Base-by-base conservation (phyloP, 768 basidiomycete species). In the Thelephora ganbajun region DNA sequence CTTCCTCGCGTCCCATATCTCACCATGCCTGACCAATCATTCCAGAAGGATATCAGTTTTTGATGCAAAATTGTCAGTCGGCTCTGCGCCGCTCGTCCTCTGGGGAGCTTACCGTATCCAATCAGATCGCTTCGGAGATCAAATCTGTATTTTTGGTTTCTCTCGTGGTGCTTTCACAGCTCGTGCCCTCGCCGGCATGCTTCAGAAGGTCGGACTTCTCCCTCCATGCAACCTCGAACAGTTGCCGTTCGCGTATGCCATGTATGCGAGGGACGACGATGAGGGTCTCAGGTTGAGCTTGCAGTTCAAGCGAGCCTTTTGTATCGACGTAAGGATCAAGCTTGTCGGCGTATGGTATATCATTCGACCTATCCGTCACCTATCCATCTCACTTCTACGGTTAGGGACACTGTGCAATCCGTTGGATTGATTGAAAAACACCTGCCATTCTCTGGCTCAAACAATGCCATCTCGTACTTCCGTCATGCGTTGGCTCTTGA, bases 161-260 rank as follows among this genome's bases (percentile, higher is more conserved):
- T 80, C 77, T 30, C 67, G 81, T 30, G 80, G 80, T 13, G 76
- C 77, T 5, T 79, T 78, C 58, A 77, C 76, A 0, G 78, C 79
- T 12, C 65, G 79, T 35, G 61, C 61, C 11, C 57, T 62, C 19
- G 63, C 63, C 1, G 63, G 61, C 6, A 63, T 65, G 63, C 48
- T 63, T 1, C 54, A 63, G 44, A 57, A 60, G 35, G 58, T 57
- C 11, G 56, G 53, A n/a, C 37, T 61, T 11, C 56, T 61, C 46
- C 53, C 56, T 33, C 53, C 48, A 6, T 48, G 51, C 26, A 66
- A 65, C 48, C 46, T 54, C 34, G 57, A 76, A 50, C 71, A 74
- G 53, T 65, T 77, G 11, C 70, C 72, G 2, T 74, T 79, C 46
- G 76, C 74, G 9, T 77, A 74, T 59, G 69, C 68, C 46, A 71